These are phyloP conservation scores for Albatrellus sp. DNA, from an alignment of 1,284 basidiomycete species.

Conservation along the genomic window DNA sequence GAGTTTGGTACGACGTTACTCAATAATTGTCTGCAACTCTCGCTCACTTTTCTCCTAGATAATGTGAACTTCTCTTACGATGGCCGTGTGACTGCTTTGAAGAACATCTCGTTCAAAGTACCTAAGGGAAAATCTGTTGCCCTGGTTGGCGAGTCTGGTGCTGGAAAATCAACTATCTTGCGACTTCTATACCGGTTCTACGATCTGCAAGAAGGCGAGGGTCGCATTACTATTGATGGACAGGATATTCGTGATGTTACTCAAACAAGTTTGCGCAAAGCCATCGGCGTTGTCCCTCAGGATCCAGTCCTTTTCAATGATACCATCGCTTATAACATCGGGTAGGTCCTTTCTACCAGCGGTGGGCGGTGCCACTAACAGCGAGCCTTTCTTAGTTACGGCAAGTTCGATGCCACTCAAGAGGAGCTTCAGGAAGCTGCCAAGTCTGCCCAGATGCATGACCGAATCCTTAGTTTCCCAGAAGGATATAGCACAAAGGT, in stretches of 20 bases:
- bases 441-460: conserved; percentile 72
- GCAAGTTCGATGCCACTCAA: conserved; percentile 51
- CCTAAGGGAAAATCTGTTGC: conserved; percentile 74
- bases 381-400: conserved; percentile 26
- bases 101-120: conserved; percentile 74
- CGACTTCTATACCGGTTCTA: conserved; percentile 85
- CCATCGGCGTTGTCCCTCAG: conserved; percentile 78
- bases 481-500: conserved; percentile 73
- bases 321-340: conserved; percentile 68
- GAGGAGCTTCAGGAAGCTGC: conserved; percentile 68
- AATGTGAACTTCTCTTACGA: conserved; percentile 31
- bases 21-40: conserved; percentile 2
- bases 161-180: conserved; percentile 75
- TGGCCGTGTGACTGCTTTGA: conserved; percentile 56
- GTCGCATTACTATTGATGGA: conserved; percentile 70
- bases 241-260: conserved; percentile 80
- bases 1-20: conserved; percentile 55
- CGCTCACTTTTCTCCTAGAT: not conserved
- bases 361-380: not conserved
- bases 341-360: conserved; percentile 22
- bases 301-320: conserved; percentile 79
- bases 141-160: conserved; percentile 70
- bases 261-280: conserved; percentile 63
- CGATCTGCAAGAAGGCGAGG: conserved; percentile 65
- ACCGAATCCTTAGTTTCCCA: conserved; percentile 67